Evolutionary conservation across 2,329 filamentous ascomycete species (phyloP).

Genomic region (Magnaporthiopsis rhizophila): DNA sequence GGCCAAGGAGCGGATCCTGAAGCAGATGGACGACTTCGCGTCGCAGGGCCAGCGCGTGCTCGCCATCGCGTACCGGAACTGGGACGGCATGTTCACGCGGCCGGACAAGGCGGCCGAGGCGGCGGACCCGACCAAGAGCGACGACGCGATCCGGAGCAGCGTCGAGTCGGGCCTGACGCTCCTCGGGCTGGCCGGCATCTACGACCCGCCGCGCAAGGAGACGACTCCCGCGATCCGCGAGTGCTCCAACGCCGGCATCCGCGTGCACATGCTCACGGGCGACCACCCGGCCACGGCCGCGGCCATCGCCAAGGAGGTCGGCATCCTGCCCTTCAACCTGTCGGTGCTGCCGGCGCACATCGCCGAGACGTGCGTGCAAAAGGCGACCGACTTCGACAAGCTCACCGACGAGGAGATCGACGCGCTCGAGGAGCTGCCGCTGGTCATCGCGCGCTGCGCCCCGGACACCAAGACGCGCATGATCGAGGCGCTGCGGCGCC

Average conservation of each 20-base stretch:
- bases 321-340: slow-evolving; percentile 62
- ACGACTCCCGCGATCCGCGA: slow-evolving; percentile 64
- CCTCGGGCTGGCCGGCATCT: slow-evolving; percentile 76
- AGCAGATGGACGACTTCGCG: slow-evolving; percentile 51
- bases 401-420: slow-evolving; percentile 71
- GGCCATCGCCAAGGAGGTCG: slow-evolving; percentile 71
- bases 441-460: slow-evolving; percentile 77
- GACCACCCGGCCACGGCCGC: slow-evolving; percentile 73
- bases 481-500: slow-evolving; percentile 79
- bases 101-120: slow-evolving; percentile 13
- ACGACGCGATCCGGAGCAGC: slow-evolving; percentile 10
- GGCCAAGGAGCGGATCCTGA: slow-evolving; percentile 39
- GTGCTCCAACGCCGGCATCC: slow-evolving; percentile 66
- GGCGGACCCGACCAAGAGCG: slow-evolving; percentile 16
- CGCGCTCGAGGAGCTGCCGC: slow-evolving; percentile 61
- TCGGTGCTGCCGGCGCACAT: slow-evolving; percentile 51
- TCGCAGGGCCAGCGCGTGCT: slow-evolving; percentile 66
- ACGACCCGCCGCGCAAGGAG: slow-evolving; percentile 77
- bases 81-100: slow-evolving; percentile 37
- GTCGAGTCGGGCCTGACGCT: slow-evolving; percentile 65
- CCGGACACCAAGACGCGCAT: slow-evolving; percentile 84
- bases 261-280: slow-evolving; percentile 78
- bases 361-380: slow-evolving; percentile 64
- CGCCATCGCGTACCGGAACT: slow-evolving; percentile 58
- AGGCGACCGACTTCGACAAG: slow-evolving; percentile 71